These are phyloP conservation scores for Aspergillus terreus DNA, from an alignment of 2,329 filamentous ascomycete species.

Conservation along the genomic window DNA sequence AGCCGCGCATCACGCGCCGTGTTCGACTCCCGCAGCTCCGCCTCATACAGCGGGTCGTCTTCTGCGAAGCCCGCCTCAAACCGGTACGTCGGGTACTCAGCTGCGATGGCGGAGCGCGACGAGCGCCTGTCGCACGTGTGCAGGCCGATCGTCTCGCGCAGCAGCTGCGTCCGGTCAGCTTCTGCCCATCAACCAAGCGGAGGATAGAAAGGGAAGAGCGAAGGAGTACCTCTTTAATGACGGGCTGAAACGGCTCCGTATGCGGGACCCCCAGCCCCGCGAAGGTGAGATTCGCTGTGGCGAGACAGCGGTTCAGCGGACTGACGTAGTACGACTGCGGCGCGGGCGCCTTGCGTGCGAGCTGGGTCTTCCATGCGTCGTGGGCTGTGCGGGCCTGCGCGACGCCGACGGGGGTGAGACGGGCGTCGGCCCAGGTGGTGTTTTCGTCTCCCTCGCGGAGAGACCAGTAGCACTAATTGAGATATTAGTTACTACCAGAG, in stretches of 20 bases:
- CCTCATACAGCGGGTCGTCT: slow-evolving; percentile 51
- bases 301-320: slow-evolving; percentile 56
- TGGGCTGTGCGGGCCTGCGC: slow-evolving; percentile 46
- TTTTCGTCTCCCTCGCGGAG: slow-evolving; percentile 55
- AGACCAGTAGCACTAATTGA: slow-evolving; percentile 53
- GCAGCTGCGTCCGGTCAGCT: slow-evolving; percentile 27
- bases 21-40: slow-evolving; percentile 47
- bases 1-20: slow-evolving; percentile 47
- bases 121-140: slow-evolving; percentile 61
- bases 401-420: slow-evolving; percentile 51
- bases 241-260: slow-evolving; percentile 48
- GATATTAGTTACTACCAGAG: not conserved
- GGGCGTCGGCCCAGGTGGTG: slow-evolving; percentile 56
- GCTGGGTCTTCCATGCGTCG: slow-evolving; percentile 48
- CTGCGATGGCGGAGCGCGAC: slow-evolving; percentile 45
- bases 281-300: slow-evolving; percentile 56
- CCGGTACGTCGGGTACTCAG: slow-evolving; percentile 47
- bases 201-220: not conserved
- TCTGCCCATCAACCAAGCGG: not conserved
- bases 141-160: slow-evolving; percentile 57
- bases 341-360: slow-evolving; percentile 47
- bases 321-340: slow-evolving; percentile 57
- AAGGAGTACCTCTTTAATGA: slow-evolving; percentile 51
- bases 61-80: slow-evolving; percentile 55
- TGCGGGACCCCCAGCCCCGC: slow-evolving; percentile 43